These are phyloP conservation scores for Metschnikowia lunata DNA, from an alignment of 805 yeast species.

Conservation along the genomic window DNA sequence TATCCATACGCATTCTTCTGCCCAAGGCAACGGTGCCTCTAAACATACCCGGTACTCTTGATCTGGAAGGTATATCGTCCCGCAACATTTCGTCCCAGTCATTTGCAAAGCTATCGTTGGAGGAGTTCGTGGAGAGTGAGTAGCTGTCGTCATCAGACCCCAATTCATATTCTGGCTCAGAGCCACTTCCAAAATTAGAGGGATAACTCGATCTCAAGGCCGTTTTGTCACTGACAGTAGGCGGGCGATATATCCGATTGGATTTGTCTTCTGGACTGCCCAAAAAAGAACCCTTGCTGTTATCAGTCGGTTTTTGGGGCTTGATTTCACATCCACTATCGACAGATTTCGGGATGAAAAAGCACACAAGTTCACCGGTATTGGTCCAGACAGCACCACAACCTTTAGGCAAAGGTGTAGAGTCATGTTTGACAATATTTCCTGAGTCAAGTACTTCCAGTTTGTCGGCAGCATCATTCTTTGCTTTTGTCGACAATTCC, in stretches of 20 bases:
- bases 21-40: slow-evolving; percentile 40
- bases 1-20: slow-evolving; percentile 22
- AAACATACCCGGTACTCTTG: slow-evolving; percentile 50
- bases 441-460: neutral
- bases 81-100: slow-evolving; percentile 66
- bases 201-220: neutral
- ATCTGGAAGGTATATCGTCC: slow-evolving; percentile 49
- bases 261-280: too few species aligned
- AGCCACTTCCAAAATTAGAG: neutral
- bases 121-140: slow-evolving; percentile 22
- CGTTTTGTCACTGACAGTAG: slow-evolving; percentile 8
- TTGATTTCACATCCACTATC: slow-evolving; percentile 37
- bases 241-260: too few species aligned
- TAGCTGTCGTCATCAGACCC: slow-evolving; percentile 8
- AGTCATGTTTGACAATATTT: slow-evolving; percentile 39
- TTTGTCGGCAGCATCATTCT: neutral
- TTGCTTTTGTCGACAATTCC: slow-evolving; percentile 3
- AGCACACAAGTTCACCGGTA: slow-evolving; percentile 75
- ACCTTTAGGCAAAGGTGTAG: slow-evolving; percentile 88
- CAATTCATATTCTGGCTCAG: neutral
- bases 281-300: slow-evolving; percentile 39
- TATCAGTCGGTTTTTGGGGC: slow-evolving; percentile 40
- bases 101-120: slow-evolving; percentile 59
- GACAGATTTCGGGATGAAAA: slow-evolving; percentile 55
- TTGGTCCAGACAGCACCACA: slow-evolving; percentile 90